Percentiles rank a stretch among this genome's conserved stretches.
Evolutionary conservation across 768 basidiomycete species (phyloP).

Genomic region (Lentinula edodes): DNA sequence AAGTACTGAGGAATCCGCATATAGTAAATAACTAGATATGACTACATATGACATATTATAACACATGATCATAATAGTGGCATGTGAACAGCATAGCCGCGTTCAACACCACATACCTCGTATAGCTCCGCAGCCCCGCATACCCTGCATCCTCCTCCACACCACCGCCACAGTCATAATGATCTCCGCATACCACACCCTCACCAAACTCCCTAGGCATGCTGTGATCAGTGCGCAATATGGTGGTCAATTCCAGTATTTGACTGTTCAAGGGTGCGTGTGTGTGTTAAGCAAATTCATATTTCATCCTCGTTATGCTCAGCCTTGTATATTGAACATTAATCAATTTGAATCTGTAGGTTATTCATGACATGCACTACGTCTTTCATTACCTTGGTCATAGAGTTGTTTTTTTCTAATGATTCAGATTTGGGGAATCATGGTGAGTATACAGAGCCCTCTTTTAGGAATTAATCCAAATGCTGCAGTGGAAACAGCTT

Average conservation of each 20-base stretch:
- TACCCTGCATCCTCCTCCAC: constrained; percentile 18
- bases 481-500: too few species aligned
- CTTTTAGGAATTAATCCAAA: too few species aligned
- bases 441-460: too few species aligned
- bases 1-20: too few species aligned
- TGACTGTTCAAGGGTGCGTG: constrained; percentile 74
- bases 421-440: background rate
- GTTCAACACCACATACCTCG: too few species aligned
- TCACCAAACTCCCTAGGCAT: constrained; percentile 21
- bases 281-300: too few species aligned
- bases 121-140: background rate
- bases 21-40: too few species aligned
- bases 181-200: constrained; percentile 28
- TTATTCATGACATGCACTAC: constrained; percentile 30
- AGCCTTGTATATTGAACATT: background rate
- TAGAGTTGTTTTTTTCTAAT: constrained; percentile 30
- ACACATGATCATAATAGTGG: too few species aligned
- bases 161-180: constrained; percentile 25
- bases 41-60: too few species aligned
- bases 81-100: too few species aligned
- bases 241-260: constrained; percentile 65
- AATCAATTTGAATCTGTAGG: constrained; percentile 12
- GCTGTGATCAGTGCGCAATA: constrained; percentile 36
- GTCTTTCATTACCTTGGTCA: constrained; percentile 27
- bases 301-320: background rate